phyloP scores from a whole-genome alignment of 164 flowering plant species.

The Saururus chinensis region DNA sequence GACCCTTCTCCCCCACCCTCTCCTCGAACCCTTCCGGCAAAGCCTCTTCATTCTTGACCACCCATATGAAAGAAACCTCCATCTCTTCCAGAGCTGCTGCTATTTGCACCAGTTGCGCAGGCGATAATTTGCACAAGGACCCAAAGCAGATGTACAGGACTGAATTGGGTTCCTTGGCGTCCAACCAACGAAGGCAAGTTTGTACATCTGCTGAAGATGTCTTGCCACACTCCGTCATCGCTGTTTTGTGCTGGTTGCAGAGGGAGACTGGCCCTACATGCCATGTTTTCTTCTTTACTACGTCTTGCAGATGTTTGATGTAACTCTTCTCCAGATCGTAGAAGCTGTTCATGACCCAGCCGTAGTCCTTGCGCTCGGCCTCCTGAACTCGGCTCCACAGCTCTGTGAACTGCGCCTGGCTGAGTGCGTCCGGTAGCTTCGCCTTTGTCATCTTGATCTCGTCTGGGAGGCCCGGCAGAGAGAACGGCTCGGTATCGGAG shows the following conservation, averaged over 20 bases:
- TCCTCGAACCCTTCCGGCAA: constrained; percentile 16
- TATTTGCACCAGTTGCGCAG: constrained; percentile 22
- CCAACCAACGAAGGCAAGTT: constrained; percentile 22
- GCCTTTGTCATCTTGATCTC: constrained; percentile 13
- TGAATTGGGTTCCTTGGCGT: constrained; percentile 19
- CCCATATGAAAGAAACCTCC: constrained; percentile 34
- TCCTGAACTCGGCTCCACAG: not conserved
- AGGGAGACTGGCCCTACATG: constrained; percentile 22
- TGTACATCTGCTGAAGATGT: constrained; percentile 11
- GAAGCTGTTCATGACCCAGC: constrained; percentile 26
- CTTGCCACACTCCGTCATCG: constrained; percentile 12
- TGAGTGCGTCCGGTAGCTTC: constrained; percentile 14
- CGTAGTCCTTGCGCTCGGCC: constrained; percentile 16
- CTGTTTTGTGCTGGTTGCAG: constrained; percentile 3
- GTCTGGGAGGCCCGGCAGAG: constrained; percentile 38
- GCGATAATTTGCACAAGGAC: constrained; percentile 11
- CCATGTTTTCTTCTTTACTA: constrained; percentile 20
- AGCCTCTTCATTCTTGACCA: constrained; percentile 6
- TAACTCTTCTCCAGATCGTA: constrained; percentile 26
- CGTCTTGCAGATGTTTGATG: constrained; percentile 10
- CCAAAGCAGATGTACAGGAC: constrained; percentile 39
- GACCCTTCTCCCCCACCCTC: constrained; percentile 14
- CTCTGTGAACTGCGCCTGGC: not conserved
- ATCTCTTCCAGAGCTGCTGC: constrained; percentile 23
- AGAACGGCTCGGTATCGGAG: constrained; percentile 30